A percentile compares a stretch with the other conserved stretches of the same genome.
Evolutionary conservation across 179 eudicot genomes (phyloP).

Genomic region (Corrigiola litoralis): DNA sequence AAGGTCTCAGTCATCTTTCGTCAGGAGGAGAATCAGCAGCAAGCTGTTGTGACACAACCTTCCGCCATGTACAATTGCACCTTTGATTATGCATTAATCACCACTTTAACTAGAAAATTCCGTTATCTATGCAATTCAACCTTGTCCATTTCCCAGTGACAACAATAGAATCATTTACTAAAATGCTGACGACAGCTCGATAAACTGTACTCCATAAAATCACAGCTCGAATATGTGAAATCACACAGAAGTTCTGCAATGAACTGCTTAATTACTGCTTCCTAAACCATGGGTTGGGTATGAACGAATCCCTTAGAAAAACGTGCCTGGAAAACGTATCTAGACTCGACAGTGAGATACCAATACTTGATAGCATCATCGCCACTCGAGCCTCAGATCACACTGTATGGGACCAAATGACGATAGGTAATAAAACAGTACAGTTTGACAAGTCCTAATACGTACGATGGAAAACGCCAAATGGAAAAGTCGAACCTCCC

Average conservation of each 20-base stretch:
- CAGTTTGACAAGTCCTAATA: background rate
- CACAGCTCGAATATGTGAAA: no score
- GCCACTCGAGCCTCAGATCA: conserved; percentile 1
- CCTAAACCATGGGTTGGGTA: conserved; percentile 7
- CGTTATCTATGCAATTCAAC: conserved; percentile 9
- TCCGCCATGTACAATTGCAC: background rate
- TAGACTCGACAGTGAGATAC: conserved; percentile 1
- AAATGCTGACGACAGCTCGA: no score
- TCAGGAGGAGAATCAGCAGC: no score
- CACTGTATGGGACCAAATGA: background rate
- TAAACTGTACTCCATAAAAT: no score
- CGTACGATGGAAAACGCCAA: background rate
- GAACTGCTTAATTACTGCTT: background rate
- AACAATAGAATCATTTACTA: no score
- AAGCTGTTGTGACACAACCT: no score
- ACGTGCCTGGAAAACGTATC: conserved; percentile 1
- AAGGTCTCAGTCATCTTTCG: no score
- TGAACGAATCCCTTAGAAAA: background rate
- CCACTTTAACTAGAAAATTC: conserved; percentile 14
- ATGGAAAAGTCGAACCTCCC: background rate
- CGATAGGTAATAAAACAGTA: background rate
- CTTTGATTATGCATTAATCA: no score
- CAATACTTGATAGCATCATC: conserved; percentile 2
- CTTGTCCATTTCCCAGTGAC: conserved; percentile 7
- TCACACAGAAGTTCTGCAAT: background rate